Conservation (phyloP, 805 yeast genomes). For the Wickerhamiella cacticola region DNA sequence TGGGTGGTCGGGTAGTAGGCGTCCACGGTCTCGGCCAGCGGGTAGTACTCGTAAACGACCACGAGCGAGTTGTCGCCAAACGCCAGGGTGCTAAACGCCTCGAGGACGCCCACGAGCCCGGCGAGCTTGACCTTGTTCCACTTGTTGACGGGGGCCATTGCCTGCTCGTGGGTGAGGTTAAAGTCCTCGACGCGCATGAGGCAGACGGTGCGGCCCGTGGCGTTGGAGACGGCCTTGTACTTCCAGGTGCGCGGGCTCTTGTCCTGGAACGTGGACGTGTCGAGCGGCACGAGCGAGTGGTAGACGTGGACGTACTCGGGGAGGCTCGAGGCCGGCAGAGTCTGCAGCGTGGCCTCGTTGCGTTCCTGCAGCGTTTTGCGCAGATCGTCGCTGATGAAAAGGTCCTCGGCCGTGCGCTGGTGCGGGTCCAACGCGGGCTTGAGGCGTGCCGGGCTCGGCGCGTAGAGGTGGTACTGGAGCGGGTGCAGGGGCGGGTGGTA, state of each 20-base stretch:
- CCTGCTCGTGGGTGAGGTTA: constrained; percentile 42
- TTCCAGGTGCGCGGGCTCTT: constrained; percentile 41
- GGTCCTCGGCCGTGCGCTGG: constrained; percentile 53
- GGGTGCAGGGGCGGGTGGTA: constrained; percentile 25
- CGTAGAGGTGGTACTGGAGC: constrained; percentile 74
- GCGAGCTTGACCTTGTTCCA: constrained; percentile 52
- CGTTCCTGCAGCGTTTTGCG: constrained; percentile 60
- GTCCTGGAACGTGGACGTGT: constrained; percentile 29
- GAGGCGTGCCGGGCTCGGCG: constrained; percentile 62
- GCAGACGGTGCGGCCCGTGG: constrained; percentile 66
- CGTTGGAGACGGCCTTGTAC: constrained; percentile 69
- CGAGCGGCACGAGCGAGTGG: constrained; percentile 77
- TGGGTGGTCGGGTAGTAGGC: constrained; percentile 49
- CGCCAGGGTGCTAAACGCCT: constrained; percentile 76
- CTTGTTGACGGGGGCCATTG: constrained; percentile 46
- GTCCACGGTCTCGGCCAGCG: constrained; percentile 55
- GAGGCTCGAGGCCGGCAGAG: constrained; percentile 44
- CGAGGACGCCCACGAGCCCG: constrained; percentile 55
- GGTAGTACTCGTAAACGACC: constrained; percentile 74
- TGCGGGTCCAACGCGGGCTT: constrained; percentile 45
- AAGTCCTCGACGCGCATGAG: constrained; percentile 60
- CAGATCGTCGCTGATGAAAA: constrained; percentile 62
- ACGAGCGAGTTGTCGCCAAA: constrained; percentile 72
- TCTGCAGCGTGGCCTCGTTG: constrained; percentile 70
- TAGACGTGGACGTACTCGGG: constrained; percentile 73